phyloP scores from a whole-genome alignment of 768 basidiomycete species.

The Leccinum pellstonianum region DNA sequence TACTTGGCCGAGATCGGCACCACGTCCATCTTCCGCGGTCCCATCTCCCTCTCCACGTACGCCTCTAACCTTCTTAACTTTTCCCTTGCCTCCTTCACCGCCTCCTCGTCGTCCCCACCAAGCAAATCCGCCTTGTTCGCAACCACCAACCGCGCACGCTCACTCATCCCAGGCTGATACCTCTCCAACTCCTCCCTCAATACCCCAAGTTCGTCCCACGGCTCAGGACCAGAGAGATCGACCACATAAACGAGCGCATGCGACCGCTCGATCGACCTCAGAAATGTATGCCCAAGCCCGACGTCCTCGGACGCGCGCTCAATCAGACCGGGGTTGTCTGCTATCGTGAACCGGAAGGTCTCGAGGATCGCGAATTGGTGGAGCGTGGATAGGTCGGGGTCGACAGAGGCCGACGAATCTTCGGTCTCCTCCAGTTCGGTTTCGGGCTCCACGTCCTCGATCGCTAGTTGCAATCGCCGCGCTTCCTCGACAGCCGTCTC shows the following conservation, averaged over 20 bases:
- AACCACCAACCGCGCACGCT: conserved; percentile 75
- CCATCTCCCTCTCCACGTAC: conserved; percentile 52
- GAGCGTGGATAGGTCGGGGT: conserved; percentile 21
- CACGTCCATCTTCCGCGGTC: conserved; percentile 49
- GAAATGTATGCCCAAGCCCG: conserved; percentile 91
- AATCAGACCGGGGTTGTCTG: conserved; percentile 95
- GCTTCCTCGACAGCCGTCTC: conserved; percentile 62
- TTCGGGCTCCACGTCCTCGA: conserved; percentile 32
- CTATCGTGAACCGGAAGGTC: conserved; percentile 87
- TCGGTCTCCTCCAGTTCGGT: not conserved
- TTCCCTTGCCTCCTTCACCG: conserved; percentile 50
- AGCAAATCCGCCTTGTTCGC: conserved; percentile 95
- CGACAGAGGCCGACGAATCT: not conserved
- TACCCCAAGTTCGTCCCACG: conserved; percentile 73
- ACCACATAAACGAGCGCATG: conserved; percentile 90
- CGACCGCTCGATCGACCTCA: conserved; percentile 91
- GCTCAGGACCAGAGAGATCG: conserved; percentile 71
- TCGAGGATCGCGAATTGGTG: conserved; percentile 63
- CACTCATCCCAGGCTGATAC: conserved; percentile 76
- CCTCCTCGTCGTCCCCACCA: conserved; percentile 45
- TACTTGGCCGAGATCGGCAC: conserved; percentile 85
- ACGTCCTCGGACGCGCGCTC: conserved; percentile 82
- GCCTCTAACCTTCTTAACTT: conserved; percentile 59
- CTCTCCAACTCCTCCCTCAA: conserved; percentile 82
- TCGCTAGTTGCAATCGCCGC: conserved; percentile 37